These are phyloP conservation scores for Castanea mollissima DNA, from an alignment of 306 rosid species.

Conservation along the genomic window DNA sequence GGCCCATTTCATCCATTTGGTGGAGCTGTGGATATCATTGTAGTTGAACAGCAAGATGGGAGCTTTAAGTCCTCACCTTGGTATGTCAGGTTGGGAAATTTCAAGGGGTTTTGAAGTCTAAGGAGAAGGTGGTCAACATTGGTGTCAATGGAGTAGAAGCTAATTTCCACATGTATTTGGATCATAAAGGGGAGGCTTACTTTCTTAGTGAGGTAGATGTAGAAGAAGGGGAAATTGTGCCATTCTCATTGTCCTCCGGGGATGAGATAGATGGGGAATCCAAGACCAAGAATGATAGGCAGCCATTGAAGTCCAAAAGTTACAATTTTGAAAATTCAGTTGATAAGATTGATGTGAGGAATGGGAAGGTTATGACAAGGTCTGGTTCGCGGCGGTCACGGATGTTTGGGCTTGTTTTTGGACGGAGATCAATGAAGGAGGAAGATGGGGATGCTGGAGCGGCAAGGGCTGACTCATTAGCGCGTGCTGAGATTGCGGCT, in stretches of 20 bases:
- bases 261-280: slow-evolving; percentile 40
- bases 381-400: slow-evolving; percentile 41
- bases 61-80: slow-evolving; percentile 87
- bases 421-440: slow-evolving; percentile 50
- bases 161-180: slow-evolving; percentile 69
- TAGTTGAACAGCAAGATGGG: slow-evolving; percentile 80
- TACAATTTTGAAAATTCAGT: slow-evolving; percentile 29
- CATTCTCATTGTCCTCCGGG: slow-evolving; percentile 37
- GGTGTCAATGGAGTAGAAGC: slow-evolving; percentile 69
- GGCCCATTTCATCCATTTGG: slow-evolving; percentile 93
- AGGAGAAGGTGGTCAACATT: slow-evolving; percentile 63
- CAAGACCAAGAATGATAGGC: slow-evolving; percentile 24
- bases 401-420: slow-evolving; percentile 58
- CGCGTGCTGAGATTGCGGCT: slow-evolving; percentile 81
- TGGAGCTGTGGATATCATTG: slow-evolving; percentile 94
- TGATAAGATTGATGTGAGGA: slow-evolving; percentile 34
- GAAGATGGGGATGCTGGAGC: slow-evolving; percentile 17
- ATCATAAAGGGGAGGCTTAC: slow-evolving; percentile 78
- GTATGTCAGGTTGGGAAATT: slow-evolving; percentile 88
- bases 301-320: slow-evolving; percentile 36
- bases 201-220: slow-evolving; percentile 64
- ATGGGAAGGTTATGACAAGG: slow-evolving; percentile 33
- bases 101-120: slow-evolving; percentile 83
- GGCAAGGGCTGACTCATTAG: slow-evolving; percentile 42
- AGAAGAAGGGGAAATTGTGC: slow-evolving; percentile 39